Base-by-base conservation (phyloP, 495 filamentous ascomycete genomes). In the Penicillium argentinense region DNA sequence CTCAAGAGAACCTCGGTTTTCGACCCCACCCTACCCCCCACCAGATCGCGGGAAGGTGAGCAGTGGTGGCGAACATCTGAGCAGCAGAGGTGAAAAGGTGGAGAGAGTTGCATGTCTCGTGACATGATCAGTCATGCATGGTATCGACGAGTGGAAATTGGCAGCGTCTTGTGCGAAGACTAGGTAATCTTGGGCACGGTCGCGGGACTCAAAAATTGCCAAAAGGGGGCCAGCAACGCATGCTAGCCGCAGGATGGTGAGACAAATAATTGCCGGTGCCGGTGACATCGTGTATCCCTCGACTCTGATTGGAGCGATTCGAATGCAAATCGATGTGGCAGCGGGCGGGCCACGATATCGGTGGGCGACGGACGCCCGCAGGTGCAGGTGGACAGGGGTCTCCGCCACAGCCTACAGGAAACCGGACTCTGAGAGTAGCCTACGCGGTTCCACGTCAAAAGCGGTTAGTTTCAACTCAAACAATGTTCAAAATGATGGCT, bases 351-450 rank as follows among this genome's bases (percentile, higher is more conserved):
- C 33, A 38, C 51, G 38, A 47, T 46, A 46, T 51, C 49, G 55
- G 38, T 41, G 45, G 41, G 48, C 39, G 41, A 51, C 45, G 55
- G 41, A 25, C 48, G 26, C 58, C 51, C 39, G 55, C 44, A 56
- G 59, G 41, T 52, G 56, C 47, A 62, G 47, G 48, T 41, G 34
- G 56, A 62, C 60, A 60, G 45, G 56, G 56, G 43, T 53, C 42
- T 50, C 49, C 49, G 50, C 48, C 52, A 32, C 59, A 43, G 39
- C 53, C 76, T 80, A 87, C 64, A 88, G 72, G 73, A 88, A 88
- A 60, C 84, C 84, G 50, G 84, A 88, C 70, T 88, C 84, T 50
- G 83, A 84, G 38, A 88, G 73, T 51, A 88, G 75, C 72, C 84
- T 88, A 73, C 67, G 68, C 41, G 40, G 30, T 53, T 50, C 52